Percentiles rank a stretch among this genome's conserved stretches.
phyloP scores from a whole-genome alignment of 805 yeast genomes.

The Metschnikowia lunata region DNA sequence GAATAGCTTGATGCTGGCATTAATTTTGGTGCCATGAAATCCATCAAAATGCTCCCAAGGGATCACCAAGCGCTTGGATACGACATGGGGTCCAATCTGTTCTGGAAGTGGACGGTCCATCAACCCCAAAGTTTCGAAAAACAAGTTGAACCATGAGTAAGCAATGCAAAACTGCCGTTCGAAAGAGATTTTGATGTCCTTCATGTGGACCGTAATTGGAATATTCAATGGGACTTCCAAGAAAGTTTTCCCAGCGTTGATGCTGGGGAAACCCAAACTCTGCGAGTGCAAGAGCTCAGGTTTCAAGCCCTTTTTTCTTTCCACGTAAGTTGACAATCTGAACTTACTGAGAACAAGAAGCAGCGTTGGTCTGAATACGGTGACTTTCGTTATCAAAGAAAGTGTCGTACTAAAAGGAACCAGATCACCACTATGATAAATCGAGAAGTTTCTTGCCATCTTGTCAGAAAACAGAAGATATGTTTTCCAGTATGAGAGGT shows the following conservation, averaged over 20 bases:
- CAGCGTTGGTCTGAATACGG: slow-evolving; percentile 9
- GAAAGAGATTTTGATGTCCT: slow-evolving; percentile 17
- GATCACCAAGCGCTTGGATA: slow-evolving; percentile 3
- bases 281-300: slow-evolving; percentile 2
- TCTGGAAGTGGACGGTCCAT: slow-evolving; percentile 9
- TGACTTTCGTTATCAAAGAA: slow-evolving; percentile 12
- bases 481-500: slow-evolving; percentile 51
- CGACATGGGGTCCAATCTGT: neutral
- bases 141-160: slow-evolving; percentile 29
- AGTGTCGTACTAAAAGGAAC: slow-evolving; percentile 7
- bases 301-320: slow-evolving; percentile 3
- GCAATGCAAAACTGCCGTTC: slow-evolving; percentile 13
- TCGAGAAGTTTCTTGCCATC: slow-evolving; percentile 4
- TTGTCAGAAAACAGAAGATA: slow-evolving; percentile 7
- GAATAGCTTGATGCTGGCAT: slow-evolving; percentile 48
- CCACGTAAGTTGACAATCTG: slow-evolving; percentile 11
- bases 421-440: slow-evolving; percentile 2
- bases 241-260: slow-evolving; percentile 4
- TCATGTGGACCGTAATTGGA: slow-evolving; percentile 5
- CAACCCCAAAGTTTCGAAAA: slow-evolving; percentile 20
- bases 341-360: slow-evolving; percentile 10
- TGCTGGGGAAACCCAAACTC: slow-evolving; percentile 8
- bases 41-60: slow-evolving; percentile 58
- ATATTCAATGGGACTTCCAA: slow-evolving; percentile 7
- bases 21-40: slow-evolving; percentile 51